Conservation (phyloP, 495 filamentous ascomycete genomes). For the Xylaria cubensis region DNA sequence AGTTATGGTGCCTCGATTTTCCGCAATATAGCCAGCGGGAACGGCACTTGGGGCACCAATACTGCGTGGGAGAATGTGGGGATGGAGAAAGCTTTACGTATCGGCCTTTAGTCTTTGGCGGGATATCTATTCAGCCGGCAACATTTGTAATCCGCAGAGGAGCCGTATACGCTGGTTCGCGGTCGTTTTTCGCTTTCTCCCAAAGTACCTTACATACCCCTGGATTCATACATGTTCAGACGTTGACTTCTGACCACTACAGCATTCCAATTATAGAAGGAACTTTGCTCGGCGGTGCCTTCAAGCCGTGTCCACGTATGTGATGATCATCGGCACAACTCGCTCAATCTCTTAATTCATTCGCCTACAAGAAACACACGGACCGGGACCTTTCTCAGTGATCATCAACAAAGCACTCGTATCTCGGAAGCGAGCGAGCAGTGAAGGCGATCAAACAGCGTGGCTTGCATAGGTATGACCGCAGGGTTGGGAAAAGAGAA, state of each 20-base stretch:
- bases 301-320: slow-evolving; percentile 16
- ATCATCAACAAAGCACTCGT: not conserved
- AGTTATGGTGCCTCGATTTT: not conserved
- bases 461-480: slow-evolving; percentile 15
- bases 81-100: not conserved
- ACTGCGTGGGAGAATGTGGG: slow-evolving; percentile 10
- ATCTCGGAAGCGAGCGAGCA: slow-evolving; percentile 16
- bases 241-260: not conserved
- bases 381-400: not conserved
- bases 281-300: not conserved
- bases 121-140: slow-evolving; percentile 21
- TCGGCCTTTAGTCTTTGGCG: not conserved
- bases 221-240: not conserved
- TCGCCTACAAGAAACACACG: slow-evolving; percentile 9
- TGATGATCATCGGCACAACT: slow-evolving; percentile 15
- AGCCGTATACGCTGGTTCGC: not conserved
- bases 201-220: not conserved
- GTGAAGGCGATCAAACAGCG: slow-evolving; percentile 9
- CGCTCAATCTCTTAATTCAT: not conserved
- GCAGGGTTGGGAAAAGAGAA: not conserved
- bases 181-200: not conserved
- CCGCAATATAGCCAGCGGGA: slow-evolving; percentile 6
- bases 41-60: not conserved
- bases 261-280: slow-evolving; percentile 14
- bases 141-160: not conserved